phyloP scores from a whole-genome alignment of 108 stramenopile species.

The Skeletonema menzelii region DNA sequence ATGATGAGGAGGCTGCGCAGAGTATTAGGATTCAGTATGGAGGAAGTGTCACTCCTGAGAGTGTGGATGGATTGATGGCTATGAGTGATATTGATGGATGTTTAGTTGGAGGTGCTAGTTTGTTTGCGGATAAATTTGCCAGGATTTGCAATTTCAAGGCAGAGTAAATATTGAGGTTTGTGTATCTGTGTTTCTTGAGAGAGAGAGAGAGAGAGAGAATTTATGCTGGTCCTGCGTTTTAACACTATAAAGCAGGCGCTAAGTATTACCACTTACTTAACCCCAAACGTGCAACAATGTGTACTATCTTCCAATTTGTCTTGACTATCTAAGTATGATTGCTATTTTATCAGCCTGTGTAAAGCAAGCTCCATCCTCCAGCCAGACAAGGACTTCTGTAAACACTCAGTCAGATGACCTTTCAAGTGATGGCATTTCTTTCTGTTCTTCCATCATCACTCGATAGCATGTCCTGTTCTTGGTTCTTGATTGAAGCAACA shows the following conservation, averaged over 20 bases:
- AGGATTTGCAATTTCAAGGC: conserved; percentile 46
- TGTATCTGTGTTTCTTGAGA: background rate
- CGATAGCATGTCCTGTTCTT: too few relatives aligned
- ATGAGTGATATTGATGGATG: conserved; percentile 84
- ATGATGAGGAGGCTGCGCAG: conserved; percentile 51
- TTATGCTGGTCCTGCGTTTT: background rate
- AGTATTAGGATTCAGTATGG: conserved; percentile 73
- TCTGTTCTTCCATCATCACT: too few relatives aligned
- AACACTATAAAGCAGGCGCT: background rate
- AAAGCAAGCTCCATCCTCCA: too few relatives aligned
- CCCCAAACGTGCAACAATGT: too few relatives aligned
- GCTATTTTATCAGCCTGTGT: too few relatives aligned
- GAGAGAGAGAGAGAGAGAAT: background rate
- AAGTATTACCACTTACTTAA: background rate
- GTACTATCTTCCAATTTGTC: too few relatives aligned
- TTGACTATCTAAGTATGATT: too few relatives aligned
- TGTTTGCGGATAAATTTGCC: conserved; percentile 77
- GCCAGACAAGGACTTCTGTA: too few relatives aligned
- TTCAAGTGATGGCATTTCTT: too few relatives aligned
- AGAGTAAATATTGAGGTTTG: background rate
- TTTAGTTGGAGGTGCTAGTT: conserved; percentile 80
- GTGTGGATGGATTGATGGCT: conserved; percentile 68
- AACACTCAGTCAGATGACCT: too few relatives aligned
- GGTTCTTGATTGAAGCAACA: too few relatives aligned
- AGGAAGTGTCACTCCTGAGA: conserved; percentile 75